Evolutionary conservation across 2,329 filamentous ascomycete species (phyloP).

Genomic region (Trichoderma atroviride): DNA sequence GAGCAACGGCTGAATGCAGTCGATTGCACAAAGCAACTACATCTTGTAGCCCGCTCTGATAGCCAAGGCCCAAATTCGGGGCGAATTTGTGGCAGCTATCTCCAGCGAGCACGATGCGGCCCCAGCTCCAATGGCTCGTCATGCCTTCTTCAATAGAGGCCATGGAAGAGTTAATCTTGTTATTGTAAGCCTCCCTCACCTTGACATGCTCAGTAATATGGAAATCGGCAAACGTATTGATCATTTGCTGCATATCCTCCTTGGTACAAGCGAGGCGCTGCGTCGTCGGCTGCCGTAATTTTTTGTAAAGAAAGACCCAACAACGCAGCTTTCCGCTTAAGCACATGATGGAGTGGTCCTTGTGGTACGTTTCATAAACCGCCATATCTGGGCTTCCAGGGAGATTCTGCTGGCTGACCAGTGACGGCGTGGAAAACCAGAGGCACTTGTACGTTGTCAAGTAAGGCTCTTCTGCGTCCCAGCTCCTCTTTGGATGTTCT

Average conservation of each 20-base stretch:
- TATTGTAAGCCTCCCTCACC: not conserved
- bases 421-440: constrained; percentile 33
- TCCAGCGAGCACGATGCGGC: constrained; percentile 37
- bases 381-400: not conserved
- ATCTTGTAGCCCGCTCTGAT: constrained; percentile 37
- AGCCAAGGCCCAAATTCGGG: constrained; percentile 33
- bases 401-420: not conserved
- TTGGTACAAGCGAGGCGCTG: not conserved
- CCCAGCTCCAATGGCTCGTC: constrained; percentile 32
- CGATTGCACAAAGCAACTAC: constrained; percentile 30
- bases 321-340: constrained; percentile 33
- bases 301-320: constrained; percentile 38
- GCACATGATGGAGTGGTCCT: constrained; percentile 32
- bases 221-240: not conserved
- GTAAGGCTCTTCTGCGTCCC: constrained; percentile 9
- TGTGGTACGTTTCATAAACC: constrained; percentile 33
- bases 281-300: constrained; percentile 25
- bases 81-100: constrained; percentile 35
- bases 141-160: not conserved
- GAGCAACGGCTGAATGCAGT: not conserved
- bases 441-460: constrained; percentile 34
- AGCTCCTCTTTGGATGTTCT: not conserved
- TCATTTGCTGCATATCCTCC: not conserved
- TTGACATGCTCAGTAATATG: not conserved
- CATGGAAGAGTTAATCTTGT: not conserved